Conservation (phyloP, 75 land plant species). For the Picea glauca region DNA sequence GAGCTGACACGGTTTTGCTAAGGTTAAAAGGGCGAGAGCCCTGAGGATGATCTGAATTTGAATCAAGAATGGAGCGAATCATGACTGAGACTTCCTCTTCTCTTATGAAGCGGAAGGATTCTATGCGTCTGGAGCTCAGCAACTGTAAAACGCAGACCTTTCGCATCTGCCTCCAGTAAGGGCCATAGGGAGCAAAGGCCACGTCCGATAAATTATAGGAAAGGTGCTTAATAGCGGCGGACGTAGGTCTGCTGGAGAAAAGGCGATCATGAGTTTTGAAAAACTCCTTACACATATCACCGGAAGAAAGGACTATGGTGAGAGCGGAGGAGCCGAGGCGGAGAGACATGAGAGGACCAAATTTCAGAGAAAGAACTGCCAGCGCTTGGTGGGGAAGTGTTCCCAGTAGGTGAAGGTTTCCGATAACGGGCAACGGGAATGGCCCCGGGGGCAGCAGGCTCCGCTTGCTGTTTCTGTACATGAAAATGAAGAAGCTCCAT, state of each 20-base stretch:
- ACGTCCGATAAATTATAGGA: background rate
- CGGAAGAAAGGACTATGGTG: background rate
- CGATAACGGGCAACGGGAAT: conserved; percentile 1
- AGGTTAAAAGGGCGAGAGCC: background rate
- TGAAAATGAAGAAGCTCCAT: background rate
- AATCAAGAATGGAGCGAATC: background rate
- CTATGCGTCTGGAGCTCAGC: background rate
- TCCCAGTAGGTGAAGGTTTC: conserved; percentile 11
- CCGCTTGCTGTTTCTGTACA: background rate
- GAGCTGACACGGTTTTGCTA: background rate
- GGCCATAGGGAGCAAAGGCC: background rate
- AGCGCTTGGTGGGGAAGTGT: background rate
- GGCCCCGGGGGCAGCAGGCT: conserved; percentile 13
- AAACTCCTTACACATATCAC: background rate
- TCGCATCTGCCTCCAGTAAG: background rate
- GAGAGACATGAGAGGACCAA: background rate
- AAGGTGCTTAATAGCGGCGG: background rate
- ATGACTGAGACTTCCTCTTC: background rate
- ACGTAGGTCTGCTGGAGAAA: background rate
- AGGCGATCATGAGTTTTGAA: background rate
- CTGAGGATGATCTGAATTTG: too few relatives aligned
- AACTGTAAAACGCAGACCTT: background rate
- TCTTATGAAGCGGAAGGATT: background rate
- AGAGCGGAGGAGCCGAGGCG: background rate
- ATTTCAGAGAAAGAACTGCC: background rate